phyloP scores from a whole-genome alignment of 495 filamentous ascomycete species.

The Corynascus novoguineensis region DNA sequence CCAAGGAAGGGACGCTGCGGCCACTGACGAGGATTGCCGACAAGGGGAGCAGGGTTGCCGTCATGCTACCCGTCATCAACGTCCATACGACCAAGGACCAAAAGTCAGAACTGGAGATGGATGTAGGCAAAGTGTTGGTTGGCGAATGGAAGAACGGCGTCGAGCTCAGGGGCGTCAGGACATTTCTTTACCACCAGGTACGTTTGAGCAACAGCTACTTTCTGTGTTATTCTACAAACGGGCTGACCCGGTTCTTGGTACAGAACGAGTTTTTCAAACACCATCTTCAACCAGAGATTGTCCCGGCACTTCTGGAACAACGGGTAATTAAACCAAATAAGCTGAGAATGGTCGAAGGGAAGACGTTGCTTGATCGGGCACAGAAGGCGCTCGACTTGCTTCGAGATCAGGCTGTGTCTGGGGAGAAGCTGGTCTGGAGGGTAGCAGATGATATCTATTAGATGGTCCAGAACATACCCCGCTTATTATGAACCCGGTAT shows the following conservation, averaged over 20 bases:
- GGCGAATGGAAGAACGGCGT: constrained; percentile 46
- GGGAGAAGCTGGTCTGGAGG: constrained; percentile 48
- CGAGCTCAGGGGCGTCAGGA: constrained; percentile 44
- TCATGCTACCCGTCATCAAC: constrained; percentile 50
- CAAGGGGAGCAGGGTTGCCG: constrained; percentile 41
- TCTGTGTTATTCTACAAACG: neutral
- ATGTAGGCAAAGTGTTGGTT: constrained; percentile 24
- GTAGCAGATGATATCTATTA: constrained; percentile 26
- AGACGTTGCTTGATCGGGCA: constrained; percentile 45
- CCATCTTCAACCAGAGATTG: constrained; percentile 44
- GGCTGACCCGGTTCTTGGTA: neutral
- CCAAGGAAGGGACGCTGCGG: constrained; percentile 33
- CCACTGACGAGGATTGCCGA: constrained; percentile 42
- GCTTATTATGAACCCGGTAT: no score
- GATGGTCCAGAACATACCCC: neutral
- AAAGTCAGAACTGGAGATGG: constrained; percentile 43
- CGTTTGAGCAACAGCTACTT: constrained; percentile 4
- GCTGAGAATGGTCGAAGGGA: constrained; percentile 42
- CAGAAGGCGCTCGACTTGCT: constrained; percentile 40
- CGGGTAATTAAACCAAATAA: constrained; percentile 45
- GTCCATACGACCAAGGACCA: constrained; percentile 34
- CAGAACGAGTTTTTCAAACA: constrained; percentile 48
- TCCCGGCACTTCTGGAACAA: constrained; percentile 43
- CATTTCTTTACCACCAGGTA: constrained; percentile 44
- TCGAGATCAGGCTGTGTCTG: constrained; percentile 39